Evolutionary conservation across 371 early-diverging fungal species (phyloP), one percentile per base, ranked within the genome.

Genomic region (Capillidium heterosporum): DNA sequence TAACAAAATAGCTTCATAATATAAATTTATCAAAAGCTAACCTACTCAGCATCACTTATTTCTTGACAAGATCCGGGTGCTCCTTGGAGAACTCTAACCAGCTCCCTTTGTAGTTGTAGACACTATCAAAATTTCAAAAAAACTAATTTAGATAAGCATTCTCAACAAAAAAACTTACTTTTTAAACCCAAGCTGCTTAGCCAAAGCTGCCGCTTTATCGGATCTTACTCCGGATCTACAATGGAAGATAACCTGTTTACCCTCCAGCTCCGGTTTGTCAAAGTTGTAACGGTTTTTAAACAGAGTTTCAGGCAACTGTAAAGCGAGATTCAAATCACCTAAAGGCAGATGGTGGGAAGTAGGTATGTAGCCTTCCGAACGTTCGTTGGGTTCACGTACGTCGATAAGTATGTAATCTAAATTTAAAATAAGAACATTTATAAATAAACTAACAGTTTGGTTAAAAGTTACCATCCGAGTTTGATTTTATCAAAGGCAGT

Each of bases 71-170:
- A n/a, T 53, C 53, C 11, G 55, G 55, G 15, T 55, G 21, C 29
- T 55, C 29, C 26, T 55, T 24, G 11, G 55, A 55, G 55, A 75
- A 75, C 57, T 75, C 71, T 29, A 68, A 67, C 76, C 76, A 75
- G 43, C 73, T 73, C 41, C 75, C 75, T 41, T 69, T 71, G 60
- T 73, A 75, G 65, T 75, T 75, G 59, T 68, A 70, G 27, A 40
- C 67, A 61, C 44, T 44, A 44, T 15, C 8, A 44, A 7, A 19
- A 44, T 15, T 19, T 17, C 17, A 44, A 23, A 7, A 15, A 35
- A 13, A 13, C n/a, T n/a, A n/a, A n/a, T n/a, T n/a, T n/a, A n/a
- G n/a, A n/a, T n/a, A 35, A 7, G 23, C 15, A 44, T 15, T 7
- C 44, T 44, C 8, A 19, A 44, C 8, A 17, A 19, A 32, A 39